phyloP scores from a whole-genome alignment of 2,329 filamentous ascomycete species.

The Colletotrichum musicola region DNA sequence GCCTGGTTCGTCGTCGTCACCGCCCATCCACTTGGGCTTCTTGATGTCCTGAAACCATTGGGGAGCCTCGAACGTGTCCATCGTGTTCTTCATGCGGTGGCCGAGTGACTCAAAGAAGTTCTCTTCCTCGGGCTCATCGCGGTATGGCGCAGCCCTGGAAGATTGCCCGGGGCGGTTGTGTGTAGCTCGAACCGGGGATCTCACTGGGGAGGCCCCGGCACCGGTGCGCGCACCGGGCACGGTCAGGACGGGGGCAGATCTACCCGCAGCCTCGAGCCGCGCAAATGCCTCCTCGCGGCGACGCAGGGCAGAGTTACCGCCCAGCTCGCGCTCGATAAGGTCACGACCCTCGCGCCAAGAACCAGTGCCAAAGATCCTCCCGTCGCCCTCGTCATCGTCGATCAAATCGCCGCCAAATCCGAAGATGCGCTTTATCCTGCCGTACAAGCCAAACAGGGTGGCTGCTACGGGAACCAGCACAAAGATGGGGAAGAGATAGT shows the following conservation, averaged over 20 bases:
- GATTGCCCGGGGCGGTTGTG: conserved; percentile 47
- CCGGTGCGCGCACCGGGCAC: conserved; percentile 56
- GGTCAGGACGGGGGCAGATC: conserved; percentile 61
- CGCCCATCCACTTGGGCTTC: conserved; percentile 85
- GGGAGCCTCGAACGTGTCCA: conserved; percentile 85
- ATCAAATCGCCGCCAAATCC: conserved; percentile 83
- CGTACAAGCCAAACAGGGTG: conserved; percentile 90
- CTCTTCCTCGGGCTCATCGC: conserved; percentile 74
- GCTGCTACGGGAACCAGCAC: conserved; percentile 88
- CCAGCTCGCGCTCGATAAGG: conserved; percentile 88
- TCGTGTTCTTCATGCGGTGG: conserved; percentile 90
- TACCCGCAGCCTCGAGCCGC: conserved; percentile 47
- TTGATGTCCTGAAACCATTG: conserved; percentile 86
- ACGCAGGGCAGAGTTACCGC: conserved; percentile 69
- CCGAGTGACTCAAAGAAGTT: conserved; percentile 88
- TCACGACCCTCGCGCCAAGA: conserved; percentile 93
- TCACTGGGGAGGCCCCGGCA: conserved; percentile 50
- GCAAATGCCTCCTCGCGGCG: conserved; percentile 59
- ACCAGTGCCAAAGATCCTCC: conserved; percentile 77
- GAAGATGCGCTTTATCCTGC: conserved; percentile 79
- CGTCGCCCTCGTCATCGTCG: conserved; percentile 78
- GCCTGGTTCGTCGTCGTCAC: conserved; percentile 59
- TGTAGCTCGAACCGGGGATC: conserved; percentile 60
- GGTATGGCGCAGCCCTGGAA: conserved; percentile 34
- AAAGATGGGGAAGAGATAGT: conserved; percentile 88